phyloP scores from a whole-genome alignment of 768 basidiomycete genomes.

The Suillus subluteus region DNA sequence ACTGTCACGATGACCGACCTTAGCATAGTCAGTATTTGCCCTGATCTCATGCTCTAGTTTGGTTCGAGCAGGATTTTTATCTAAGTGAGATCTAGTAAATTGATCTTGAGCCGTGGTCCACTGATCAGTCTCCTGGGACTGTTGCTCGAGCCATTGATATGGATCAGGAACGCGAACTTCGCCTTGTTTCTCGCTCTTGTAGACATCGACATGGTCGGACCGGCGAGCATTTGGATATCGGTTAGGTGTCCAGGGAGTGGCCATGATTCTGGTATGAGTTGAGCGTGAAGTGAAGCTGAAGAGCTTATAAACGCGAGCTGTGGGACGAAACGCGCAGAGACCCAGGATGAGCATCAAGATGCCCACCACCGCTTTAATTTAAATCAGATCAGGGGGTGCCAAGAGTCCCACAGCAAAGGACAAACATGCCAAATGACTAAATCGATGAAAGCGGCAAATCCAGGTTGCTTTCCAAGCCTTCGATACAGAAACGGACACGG shows the following conservation, averaged over 20 bases:
- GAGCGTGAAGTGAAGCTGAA: constrained; percentile 24
- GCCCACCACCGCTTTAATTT: constrained; percentile 21
- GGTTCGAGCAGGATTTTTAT: constrained; percentile 61
- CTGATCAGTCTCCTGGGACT: constrained; percentile 62
- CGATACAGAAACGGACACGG: constrained; percentile 13
- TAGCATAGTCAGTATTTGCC: constrained; percentile 54
- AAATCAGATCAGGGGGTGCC: constrained; percentile 34
- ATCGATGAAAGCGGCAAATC: constrained; percentile 21
- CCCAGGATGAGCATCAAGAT: constrained; percentile 18
- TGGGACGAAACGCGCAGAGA: constrained; percentile 23
- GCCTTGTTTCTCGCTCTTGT: constrained; percentile 66
- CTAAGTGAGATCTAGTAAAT: constrained; percentile 62
- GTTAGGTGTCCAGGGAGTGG: constrained; percentile 56
- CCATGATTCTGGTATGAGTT: constrained; percentile 23
- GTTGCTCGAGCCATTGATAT: constrained; percentile 74
- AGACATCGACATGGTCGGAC: constrained; percentile 67
- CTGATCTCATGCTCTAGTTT: constrained; percentile 63
- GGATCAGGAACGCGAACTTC: constrained; percentile 69
- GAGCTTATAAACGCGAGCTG: constrained; percentile 24
- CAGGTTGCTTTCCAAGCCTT: constrained; percentile 11
- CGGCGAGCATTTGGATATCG: constrained; percentile 68
- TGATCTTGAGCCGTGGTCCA: constrained; percentile 67
- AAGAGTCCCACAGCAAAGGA: constrained; percentile 28
- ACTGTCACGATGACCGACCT: constrained; percentile 33
- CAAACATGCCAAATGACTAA: constrained; percentile 20